A percentile compares a stretch with the other conserved stretches of the same genome.
Evolutionary conservation across 257 asterid species (phyloP).

Genomic region (Forsythia suspensa): DNA sequence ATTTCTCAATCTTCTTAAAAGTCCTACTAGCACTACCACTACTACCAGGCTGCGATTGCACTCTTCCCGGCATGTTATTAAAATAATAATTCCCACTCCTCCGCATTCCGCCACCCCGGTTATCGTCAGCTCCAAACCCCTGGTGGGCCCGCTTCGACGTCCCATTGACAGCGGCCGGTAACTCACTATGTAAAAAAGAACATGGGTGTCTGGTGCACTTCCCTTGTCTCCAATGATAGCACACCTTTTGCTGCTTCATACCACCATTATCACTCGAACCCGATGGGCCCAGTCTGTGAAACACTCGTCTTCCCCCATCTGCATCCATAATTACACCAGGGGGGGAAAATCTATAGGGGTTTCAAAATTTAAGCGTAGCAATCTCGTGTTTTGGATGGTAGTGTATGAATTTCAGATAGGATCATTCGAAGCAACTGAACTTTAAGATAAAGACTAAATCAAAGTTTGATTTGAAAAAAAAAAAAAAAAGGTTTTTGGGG

Average conservation of each 20-base stretch:
- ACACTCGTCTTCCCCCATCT: slow-evolving; percentile 74
- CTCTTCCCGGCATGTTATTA: slow-evolving; percentile 60
- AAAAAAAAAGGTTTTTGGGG: not conserved
- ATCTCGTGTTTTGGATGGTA: not conserved
- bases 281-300: slow-evolving; percentile 63
- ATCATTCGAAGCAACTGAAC: slow-evolving; percentile 21
- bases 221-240: slow-evolving; percentile 82
- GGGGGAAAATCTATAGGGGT: not conserved
- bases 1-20: slow-evolving; percentile 54
- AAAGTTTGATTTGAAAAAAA: too few species aligned
- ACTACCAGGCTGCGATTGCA: slow-evolving; percentile 43
- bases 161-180: slow-evolving; percentile 49
- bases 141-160: slow-evolving; percentile 62
- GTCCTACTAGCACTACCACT: slow-evolving; percentile 26
- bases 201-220: slow-evolving; percentile 78
- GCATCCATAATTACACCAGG: slow-evolving; percentile 52
- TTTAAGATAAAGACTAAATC: not conserved
- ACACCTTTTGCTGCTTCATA: slow-evolving; percentile 65
- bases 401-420: slow-evolving; percentile 17
- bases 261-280: slow-evolving; percentile 39
- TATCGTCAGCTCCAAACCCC: slow-evolving; percentile 67
- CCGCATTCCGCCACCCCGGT: slow-evolving; percentile 57
- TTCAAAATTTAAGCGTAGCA: not conserved
- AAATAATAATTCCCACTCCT: slow-evolving; percentile 65
- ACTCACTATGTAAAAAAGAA: slow-evolving; percentile 70